phyloP scores from a whole-genome alignment of 305 asterid species.

The Solanum hybrid region DNA sequence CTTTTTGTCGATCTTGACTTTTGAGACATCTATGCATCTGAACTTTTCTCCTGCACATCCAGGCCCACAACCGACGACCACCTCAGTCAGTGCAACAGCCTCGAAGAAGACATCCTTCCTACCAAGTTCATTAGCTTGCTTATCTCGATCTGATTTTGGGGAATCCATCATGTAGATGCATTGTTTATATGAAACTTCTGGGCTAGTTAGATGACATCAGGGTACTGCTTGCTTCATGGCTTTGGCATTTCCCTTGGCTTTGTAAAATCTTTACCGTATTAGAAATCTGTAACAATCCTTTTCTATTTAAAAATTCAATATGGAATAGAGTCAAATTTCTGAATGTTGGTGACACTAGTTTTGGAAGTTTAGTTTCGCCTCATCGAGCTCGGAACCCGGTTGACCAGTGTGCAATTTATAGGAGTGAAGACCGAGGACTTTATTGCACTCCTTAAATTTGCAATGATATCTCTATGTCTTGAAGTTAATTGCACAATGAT shows the following conservation, averaged over 20 bases:
- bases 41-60: slow-evolving; percentile 11
- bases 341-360: background rate
- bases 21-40: background rate
- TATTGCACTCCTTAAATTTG: background rate
- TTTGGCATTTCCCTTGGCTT: background rate
- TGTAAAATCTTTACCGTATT: background rate
- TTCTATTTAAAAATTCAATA: background rate
- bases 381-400: background rate
- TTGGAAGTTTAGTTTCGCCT: background rate
- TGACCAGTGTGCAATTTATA: background rate
- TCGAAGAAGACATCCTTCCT: slow-evolving; percentile 36
- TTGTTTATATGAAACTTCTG: background rate
- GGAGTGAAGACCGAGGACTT: background rate
- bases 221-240: background rate
- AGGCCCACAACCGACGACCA: slow-evolving; percentile 80
- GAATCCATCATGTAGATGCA: background rate
- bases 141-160: background rate
- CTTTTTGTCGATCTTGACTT: background rate
- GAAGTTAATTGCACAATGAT: background rate
- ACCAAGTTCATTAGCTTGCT: slow-evolving; percentile 32
- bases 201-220: slow-evolving; percentile 1
- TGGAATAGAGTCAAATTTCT: background rate
- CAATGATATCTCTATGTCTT: background rate
- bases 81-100: slow-evolving; percentile 64
- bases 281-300: background rate